Conservation (phyloP, 2,329 filamentous ascomycete genomes). For the Paracamarosporium sp. region DNA sequence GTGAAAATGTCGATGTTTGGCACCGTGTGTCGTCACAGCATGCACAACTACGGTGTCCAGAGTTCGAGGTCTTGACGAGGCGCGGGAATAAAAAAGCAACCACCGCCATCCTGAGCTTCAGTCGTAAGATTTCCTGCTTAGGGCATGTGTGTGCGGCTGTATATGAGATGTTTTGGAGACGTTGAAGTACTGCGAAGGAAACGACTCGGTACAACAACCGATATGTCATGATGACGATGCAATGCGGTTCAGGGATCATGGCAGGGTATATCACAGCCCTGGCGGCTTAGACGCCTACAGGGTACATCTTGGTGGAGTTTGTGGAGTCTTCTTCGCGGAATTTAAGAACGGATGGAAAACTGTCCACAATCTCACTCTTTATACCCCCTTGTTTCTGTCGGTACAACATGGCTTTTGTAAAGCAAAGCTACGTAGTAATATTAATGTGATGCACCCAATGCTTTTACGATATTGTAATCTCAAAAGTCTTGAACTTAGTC, state of each 20-base stretch:
- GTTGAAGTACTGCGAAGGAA: background rate
- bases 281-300: background rate
- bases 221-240: constrained; percentile 10
- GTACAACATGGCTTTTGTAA: background rate
- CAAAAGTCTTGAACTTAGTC: too few relatives aligned
- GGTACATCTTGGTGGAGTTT: constrained; percentile 5
- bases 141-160: constrained; percentile 10
- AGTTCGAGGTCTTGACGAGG: background rate
- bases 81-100: background rate
- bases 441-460: constrained; percentile 21
- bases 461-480: too few relatives aligned
- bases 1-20: background rate
- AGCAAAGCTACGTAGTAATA: constrained; percentile 32
- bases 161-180: constrained; percentile 5
- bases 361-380: constrained; percentile 13
- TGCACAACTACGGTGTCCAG: too few relatives aligned
- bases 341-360: background rate
- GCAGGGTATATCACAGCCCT: background rate
- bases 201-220: background rate
- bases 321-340: background rate
- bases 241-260: background rate
- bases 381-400: constrained; percentile 8
- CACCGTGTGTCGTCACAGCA: too few relatives aligned
- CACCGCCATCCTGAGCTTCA: constrained; percentile 5
- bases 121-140: constrained; percentile 14